These are phyloP conservation scores for Akanthomyces uredinophilus DNA, from an alignment of 2,329 filamentous ascomycete species.

Conservation along the genomic window DNA sequence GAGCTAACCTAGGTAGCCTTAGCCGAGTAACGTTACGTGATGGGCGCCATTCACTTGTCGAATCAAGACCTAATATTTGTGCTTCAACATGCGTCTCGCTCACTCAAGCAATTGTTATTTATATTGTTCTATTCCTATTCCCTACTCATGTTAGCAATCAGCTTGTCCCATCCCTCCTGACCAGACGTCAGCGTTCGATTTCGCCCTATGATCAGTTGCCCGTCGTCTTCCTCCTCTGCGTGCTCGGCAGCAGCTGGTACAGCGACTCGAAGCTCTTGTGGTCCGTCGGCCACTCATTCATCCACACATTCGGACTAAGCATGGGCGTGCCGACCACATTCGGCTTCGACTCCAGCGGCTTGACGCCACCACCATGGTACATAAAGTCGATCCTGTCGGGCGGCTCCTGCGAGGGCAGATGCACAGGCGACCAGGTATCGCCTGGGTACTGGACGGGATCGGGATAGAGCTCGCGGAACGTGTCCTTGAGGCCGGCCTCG, in stretches of 20 bases:
- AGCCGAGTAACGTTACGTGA: not conserved
- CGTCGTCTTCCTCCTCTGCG: not conserved
- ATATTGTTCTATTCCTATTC: not conserved
- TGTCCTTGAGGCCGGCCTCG: slow-evolving; percentile 35
- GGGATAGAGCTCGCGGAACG: slow-evolving; percentile 33
- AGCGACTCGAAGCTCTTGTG: slow-evolving; percentile 31
- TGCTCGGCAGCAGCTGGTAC: slow-evolving; percentile 21
- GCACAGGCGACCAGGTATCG: slow-evolving; percentile 39
- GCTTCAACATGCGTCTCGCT: not conserved
- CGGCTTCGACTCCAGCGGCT: slow-evolving; percentile 26
- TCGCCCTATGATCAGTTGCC: not conserved
- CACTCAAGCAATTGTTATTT: not conserved
- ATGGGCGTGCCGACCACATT: slow-evolving; percentile 31
- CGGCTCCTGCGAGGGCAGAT: slow-evolving; percentile 31
- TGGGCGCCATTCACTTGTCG: not conserved
- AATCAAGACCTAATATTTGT: not conserved
- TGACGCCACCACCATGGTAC: slow-evolving; percentile 33
- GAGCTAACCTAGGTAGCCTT: no score
- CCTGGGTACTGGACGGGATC: slow-evolving; percentile 30
- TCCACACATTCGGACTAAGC: slow-evolving; percentile 28
- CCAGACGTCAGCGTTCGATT: no score
- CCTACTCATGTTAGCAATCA: not conserved
- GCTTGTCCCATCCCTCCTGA: not conserved
- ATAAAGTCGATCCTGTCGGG: slow-evolving; percentile 40
- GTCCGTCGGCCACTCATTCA: slow-evolving; percentile 40